A percentile compares a stretch with the other conserved stretches of the same genome.
Evolutionary conservation across 768 basidiomycete species (phyloP).

Genomic region (Cantharellus cinnabarinus): DNA sequence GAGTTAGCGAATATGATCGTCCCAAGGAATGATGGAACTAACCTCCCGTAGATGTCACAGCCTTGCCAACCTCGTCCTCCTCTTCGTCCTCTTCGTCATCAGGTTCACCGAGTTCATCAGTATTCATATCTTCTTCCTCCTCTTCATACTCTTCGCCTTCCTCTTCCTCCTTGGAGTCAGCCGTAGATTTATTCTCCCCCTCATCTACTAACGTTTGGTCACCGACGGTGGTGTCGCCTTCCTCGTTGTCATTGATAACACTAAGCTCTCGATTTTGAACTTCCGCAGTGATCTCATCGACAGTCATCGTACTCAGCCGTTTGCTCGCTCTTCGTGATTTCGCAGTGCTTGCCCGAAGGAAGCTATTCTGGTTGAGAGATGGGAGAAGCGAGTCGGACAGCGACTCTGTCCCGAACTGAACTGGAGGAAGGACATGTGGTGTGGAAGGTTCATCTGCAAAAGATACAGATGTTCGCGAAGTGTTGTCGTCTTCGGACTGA

Average conservation of each 20-base stretch:
- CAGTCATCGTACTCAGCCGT: slow-evolving; percentile 63
- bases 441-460: slow-evolving; percentile 14
- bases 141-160: slow-evolving; percentile 26
- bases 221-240: slow-evolving; percentile 12
- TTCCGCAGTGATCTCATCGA: slow-evolving; percentile 94
- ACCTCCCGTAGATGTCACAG: slow-evolving; percentile 37
- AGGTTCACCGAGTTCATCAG: slow-evolving; percentile 24
- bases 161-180: slow-evolving; percentile 24
- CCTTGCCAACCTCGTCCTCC: slow-evolving; percentile 26
- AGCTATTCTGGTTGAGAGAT: slow-evolving; percentile 6
- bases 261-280: slow-evolving; percentile 38
- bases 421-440: slow-evolving; percentile 53
- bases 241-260: slow-evolving; percentile 26
- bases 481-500: slow-evolving; percentile 26
- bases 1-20: slow-evolving; percentile 3
- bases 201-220: slow-evolving; percentile 13
- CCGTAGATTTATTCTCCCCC: slow-evolving; percentile 14
- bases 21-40: slow-evolving; percentile 9
- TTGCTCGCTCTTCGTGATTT: slow-evolving; percentile 38
- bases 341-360: slow-evolving; percentile 67
- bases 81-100: slow-evolving; percentile 27
- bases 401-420: slow-evolving; percentile 57
- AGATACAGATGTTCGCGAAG: slow-evolving; percentile 6
- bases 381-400: slow-evolving; percentile 45
- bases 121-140: slow-evolving; percentile 26